These are phyloP conservation scores for Geranium rotundifolium DNA, from an alignment of 345 rosid genomes.

Conservation along the genomic window DNA sequence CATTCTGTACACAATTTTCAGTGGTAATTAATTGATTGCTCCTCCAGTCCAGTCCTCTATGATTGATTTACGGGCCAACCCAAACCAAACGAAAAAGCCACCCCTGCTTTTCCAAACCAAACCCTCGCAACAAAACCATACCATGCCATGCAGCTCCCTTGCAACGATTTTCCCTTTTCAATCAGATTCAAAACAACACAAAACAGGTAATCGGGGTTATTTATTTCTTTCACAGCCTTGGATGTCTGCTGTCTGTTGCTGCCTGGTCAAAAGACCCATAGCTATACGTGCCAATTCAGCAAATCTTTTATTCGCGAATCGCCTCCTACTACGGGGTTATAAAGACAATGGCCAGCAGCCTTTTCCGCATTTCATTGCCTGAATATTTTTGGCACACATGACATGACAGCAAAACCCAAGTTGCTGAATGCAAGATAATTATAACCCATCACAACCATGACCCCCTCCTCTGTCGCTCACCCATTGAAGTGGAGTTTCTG, in stretches of 20 bases:
- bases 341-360: conserved; percentile 12
- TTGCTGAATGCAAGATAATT: conserved; percentile 54
- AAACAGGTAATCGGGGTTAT: conserved; percentile 36
- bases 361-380: conserved; percentile 15
- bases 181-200: conserved; percentile 16
- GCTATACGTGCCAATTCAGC: conserved; percentile 8
- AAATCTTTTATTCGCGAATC: conserved; percentile 18
- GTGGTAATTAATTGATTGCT: neutral
- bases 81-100: neutral
- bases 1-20: conserved; percentile 22
- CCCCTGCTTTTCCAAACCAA: conserved; percentile 8
- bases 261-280: conserved; percentile 15
- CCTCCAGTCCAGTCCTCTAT: too few relatives aligned
- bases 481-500: conserved; percentile 75
- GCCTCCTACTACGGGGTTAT: conserved; percentile 11
- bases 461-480: conserved; percentile 27
- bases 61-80: too few relatives aligned
- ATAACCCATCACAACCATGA: conserved; percentile 47
- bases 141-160: conserved; percentile 36
- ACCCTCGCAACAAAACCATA: conserved; percentile 26
- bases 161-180: conserved; percentile 14
- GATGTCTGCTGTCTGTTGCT: conserved; percentile 23
- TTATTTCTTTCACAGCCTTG: conserved; percentile 40
- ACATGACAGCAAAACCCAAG: conserved; percentile 69
- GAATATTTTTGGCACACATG: conserved; percentile 34